Evolutionary conservation across 495 filamentous ascomycete genomes (phyloP), one percentile per base, ranked within the genome.

Genomic region (Aspergillus haitiensis): DNA sequence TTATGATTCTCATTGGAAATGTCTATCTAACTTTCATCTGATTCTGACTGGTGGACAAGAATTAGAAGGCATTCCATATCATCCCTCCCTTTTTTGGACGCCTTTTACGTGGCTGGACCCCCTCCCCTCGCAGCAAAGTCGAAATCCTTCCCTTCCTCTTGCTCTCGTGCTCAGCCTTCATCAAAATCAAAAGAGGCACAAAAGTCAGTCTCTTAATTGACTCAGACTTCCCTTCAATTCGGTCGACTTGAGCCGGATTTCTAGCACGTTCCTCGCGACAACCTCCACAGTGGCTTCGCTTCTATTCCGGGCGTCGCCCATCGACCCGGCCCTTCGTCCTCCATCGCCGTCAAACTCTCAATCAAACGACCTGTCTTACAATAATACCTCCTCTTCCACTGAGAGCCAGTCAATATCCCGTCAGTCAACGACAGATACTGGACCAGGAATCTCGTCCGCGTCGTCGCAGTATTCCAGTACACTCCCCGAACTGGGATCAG

Each of bases 271-370:
- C 67, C 62, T 58, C 52, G 66, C 51, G 52, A 71, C 73, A 64
- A 66, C 73, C 67, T 80, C 71, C 75, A 80, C 73, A 63, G 75
- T 78, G 73, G 79, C 74, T 70, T 76, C 77, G 67, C 70, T 81
- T 61, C 61, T 82, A 46, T 83, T 78, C 67, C 72, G 78, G 81
- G 78, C 79, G 66, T 78, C 82, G 79, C 80, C 81, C 80, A 81
- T 85, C 69, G 78, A 85, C 62, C 77, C 78, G 64, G 70, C 75
- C 63, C 75, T 81, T 27, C 77, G 71, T 67, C 72, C 77, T 56
- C 65, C 76, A 32, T 76, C 80, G 55, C 70, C 74, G 62, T 73
- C 77, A 44, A 73, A 73, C 56, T 63, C 70, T 31, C 73, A 74
- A 57, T 63, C 68, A 34, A 72, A 78, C 62, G 72, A 77, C 16